Evolutionary conservation across 2,329 filamentous ascomycete genomes (phyloP).

Genomic region (Hymenoscyphus repandus): DNA sequence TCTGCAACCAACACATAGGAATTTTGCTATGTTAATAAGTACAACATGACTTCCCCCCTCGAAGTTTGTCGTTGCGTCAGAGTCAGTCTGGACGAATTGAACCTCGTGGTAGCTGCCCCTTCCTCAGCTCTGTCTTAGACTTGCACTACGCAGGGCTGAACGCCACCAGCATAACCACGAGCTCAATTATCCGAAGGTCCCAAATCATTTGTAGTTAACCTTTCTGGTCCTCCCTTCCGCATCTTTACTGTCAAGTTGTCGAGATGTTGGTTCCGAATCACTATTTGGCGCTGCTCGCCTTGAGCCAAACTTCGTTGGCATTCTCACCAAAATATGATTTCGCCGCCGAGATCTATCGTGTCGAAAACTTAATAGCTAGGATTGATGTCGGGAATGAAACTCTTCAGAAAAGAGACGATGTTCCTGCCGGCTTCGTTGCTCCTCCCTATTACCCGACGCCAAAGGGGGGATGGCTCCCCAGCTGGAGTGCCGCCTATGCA

Average conservation of each 20-base stretch:
- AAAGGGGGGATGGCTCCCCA: constrained; percentile 49
- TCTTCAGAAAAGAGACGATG: constrained; percentile 17
- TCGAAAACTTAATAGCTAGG: constrained; percentile 1
- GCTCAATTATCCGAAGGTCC: not conserved
- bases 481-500: constrained; percentile 63
- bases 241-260: not conserved
- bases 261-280: constrained; percentile 6
- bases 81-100: not conserved
- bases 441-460: constrained; percentile 29
- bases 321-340: constrained; percentile 10
- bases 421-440: constrained; percentile 26
- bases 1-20: not conserved
- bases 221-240: not conserved
- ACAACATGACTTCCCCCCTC: not conserved
- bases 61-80: not conserved
- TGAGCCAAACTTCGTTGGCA: not conserved
- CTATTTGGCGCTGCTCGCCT: constrained; percentile 1
- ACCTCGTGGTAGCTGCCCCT: not conserved
- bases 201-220: not conserved
- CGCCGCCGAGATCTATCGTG: constrained; percentile 6
- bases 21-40: not conserved
- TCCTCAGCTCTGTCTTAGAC: constrained; percentile 7
- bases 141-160: not conserved
- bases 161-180: constrained; percentile 3
- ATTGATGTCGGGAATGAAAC: not conserved